phyloP scores from a whole-genome alignment of 2,329 filamentous ascomycete species.

The Gnomoniopsis sp. region DNA sequence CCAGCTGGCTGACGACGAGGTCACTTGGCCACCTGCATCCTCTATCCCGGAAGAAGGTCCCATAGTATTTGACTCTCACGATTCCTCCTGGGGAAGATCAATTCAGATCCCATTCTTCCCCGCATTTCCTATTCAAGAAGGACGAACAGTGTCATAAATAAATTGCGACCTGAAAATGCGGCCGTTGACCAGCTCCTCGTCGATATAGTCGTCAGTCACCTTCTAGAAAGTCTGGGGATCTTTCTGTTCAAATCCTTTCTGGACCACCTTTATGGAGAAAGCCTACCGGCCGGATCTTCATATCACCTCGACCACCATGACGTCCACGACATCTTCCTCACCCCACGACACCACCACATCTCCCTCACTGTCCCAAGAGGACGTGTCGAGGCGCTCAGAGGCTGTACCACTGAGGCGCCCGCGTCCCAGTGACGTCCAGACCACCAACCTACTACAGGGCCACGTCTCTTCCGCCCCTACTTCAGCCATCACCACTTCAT shows the following conservation, averaged over 20 bases:
- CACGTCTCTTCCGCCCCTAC: slow-evolving; percentile 40
- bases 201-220: slow-evolving; percentile 17
- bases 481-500: slow-evolving; percentile 55
- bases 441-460: slow-evolving; percentile 36
- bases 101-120: slow-evolving; percentile 22
- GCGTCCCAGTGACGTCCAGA: slow-evolving; percentile 47
- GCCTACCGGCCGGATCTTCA: slow-evolving; percentile 14
- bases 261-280: slow-evolving; percentile 18
- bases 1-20: slow-evolving; percentile 16
- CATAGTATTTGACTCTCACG: slow-evolving; percentile 17
- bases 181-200: slow-evolving; percentile 21
- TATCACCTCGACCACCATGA: slow-evolving; percentile 27
- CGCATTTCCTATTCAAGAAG: slow-evolving; percentile 21
- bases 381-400: slow-evolving; percentile 37
- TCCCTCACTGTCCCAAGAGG: slow-evolving; percentile 29
- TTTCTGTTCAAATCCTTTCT: slow-evolving; percentile 17
- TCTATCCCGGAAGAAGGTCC: slow-evolving; percentile 17
- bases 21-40: slow-evolving; percentile 17
- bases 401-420: slow-evolving; percentile 36
- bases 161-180: slow-evolving; percentile 26
- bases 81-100: slow-evolving; percentile 20
- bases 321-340: slow-evolving; percentile 23
- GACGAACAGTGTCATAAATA: slow-evolving; percentile 15
- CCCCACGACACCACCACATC: slow-evolving; percentile 27
- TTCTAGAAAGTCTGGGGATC: slow-evolving; percentile 15